These are phyloP conservation scores for Lolium multiflorum DNA, from an alignment of 176 grass and related monocot genomes.

Conservation along the genomic window DNA sequence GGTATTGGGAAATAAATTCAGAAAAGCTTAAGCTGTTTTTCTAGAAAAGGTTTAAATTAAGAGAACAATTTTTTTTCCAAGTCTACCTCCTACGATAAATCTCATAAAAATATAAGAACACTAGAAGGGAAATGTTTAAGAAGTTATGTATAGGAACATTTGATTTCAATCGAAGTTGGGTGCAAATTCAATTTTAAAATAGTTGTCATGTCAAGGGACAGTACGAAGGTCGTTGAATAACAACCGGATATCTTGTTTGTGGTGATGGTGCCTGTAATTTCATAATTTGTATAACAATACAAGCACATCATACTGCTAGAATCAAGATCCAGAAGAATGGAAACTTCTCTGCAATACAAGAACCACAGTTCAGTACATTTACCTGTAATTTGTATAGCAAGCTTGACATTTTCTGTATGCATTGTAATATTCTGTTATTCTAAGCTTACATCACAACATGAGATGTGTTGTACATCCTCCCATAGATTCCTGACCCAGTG, in stretches of 20 bases:
- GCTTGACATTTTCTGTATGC: not conserved
- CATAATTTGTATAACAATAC: not conserved
- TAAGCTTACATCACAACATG: not conserved
- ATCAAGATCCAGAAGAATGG: not conserved
- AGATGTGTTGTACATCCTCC: not conserved
- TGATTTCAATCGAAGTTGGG: not conserved
- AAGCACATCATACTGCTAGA: not conserved
- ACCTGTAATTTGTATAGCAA: constrained; percentile 24
- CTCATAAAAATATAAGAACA: not conserved
- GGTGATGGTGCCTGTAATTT: not conserved
- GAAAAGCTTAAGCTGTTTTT: not conserved
- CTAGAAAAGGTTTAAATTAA: not conserved
- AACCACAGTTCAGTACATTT: not conserved
- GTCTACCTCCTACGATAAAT: too few species aligned
- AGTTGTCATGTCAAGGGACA: not conserved
- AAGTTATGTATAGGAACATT: not conserved
- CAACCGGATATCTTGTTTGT: not conserved
- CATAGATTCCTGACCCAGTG: not conserved
- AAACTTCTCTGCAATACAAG: not conserved
- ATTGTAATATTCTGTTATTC: not conserved
- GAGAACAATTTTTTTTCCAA: not conserved
- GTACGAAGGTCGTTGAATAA: not conserved
- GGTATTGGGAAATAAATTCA: not conserved
- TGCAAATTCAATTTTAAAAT: not conserved
- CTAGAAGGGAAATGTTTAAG: not conserved